phyloP scores from a whole-genome alignment of 352 stramenopile species.

The Phytopythium montanum region DNA sequence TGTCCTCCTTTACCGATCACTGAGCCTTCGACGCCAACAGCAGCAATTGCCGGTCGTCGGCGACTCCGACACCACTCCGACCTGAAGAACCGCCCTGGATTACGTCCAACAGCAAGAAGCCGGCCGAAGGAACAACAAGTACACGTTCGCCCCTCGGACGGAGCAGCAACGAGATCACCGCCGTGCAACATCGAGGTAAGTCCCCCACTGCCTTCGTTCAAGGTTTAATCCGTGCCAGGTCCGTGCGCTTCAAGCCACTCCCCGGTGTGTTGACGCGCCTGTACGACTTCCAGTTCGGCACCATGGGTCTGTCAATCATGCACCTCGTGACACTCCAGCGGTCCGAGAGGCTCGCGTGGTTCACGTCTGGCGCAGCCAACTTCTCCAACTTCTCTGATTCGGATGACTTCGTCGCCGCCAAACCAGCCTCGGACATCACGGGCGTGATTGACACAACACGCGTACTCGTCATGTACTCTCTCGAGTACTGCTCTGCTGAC shows the following conservation, averaged over 20 bases:
- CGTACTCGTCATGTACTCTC: neutral
- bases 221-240: slow-evolving; percentile 6
- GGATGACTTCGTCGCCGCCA: neutral
- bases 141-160: slow-evolving; percentile 3
- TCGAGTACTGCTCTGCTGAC: slow-evolving; percentile 3
- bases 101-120: neutral
- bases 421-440: neutral
- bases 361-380: neutral
- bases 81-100: no score
- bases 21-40: neutral
- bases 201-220: slow-evolving; percentile 7
- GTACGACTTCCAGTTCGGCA: slow-evolving; percentile 11
- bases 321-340: slow-evolving; percentile 4
- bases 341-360: slow-evolving; percentile 7
- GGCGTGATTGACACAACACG: slow-evolving; percentile 2
- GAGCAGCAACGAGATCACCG: neutral
- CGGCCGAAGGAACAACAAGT: neutral
- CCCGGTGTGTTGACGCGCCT: slow-evolving; percentile 9
- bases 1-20: neutral
- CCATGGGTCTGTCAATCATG: slow-evolving; percentile 7
- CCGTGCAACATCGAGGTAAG: slow-evolving; percentile 6
- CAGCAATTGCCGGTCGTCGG: neutral
- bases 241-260: slow-evolving; percentile 8
- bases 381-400: slow-evolving; percentile 11
- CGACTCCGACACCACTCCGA: neutral